Conservation (phyloP, 169 alveolate genomes). For the Cryptosporidium viatorum region DNA sequence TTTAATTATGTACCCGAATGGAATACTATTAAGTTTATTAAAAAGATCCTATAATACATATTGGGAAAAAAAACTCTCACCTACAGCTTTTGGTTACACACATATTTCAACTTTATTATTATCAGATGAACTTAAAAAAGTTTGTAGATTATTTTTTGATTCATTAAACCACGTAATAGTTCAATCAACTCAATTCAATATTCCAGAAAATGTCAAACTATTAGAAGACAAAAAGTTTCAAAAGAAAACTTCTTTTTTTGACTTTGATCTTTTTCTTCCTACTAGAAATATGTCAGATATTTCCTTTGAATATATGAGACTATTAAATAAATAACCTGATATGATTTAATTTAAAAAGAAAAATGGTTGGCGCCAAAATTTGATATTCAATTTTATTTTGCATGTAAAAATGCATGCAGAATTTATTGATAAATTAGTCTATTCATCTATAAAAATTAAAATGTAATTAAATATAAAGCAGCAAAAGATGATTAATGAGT, state of each 20-base stretch:
- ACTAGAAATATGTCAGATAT: slow-evolving; percentile 8
- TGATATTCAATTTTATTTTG: too few relatives aligned
- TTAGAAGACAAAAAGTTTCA: slow-evolving; percentile 13
- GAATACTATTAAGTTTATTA: slow-evolving; percentile 43
- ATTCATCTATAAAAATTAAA: not conserved
- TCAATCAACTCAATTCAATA: slow-evolving; percentile 24
- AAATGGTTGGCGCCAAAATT: not conserved
- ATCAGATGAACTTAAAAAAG: slow-evolving; percentile 37
- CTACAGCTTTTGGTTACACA: slow-evolving; percentile 56
- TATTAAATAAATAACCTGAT: not conserved
- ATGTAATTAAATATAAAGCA: not conserved
- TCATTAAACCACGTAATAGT: slow-evolving; percentile 26
- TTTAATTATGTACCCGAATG: slow-evolving; percentile 28
- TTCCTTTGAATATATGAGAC: slow-evolving; percentile 40
- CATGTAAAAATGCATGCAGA: not conserved
- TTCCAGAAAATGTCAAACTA: slow-evolving; percentile 37
- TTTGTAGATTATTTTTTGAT: slow-evolving; percentile 42
- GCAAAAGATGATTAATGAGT: not conserved
- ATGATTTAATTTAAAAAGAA: too few relatives aligned
- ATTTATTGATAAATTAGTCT: too few relatives aligned
- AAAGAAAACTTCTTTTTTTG: not conserved
- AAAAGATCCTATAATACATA: slow-evolving; percentile 10
- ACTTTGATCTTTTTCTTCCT: slow-evolving; percentile 6
- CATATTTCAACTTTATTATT: slow-evolving; percentile 19
- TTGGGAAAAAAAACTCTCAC: slow-evolving; percentile 61